These are phyloP conservation scores for Rhizophora apiculata DNA, from an alignment of 345 rosid species.

Conservation along the genomic window DNA sequence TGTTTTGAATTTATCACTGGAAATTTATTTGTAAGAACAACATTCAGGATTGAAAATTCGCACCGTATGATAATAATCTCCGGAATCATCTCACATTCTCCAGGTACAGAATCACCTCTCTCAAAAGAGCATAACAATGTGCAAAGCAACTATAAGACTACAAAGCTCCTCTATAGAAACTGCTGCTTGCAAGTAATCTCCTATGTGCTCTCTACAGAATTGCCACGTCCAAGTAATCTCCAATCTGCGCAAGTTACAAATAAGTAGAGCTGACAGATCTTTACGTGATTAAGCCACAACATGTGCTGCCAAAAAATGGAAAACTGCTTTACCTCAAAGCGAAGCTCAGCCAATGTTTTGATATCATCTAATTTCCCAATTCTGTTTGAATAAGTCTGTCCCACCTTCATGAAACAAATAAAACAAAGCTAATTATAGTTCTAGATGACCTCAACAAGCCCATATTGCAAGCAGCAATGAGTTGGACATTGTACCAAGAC, in stretches of 20 bases:
- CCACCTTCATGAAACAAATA: constrained; percentile 51
- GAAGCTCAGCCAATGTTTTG: constrained; percentile 68
- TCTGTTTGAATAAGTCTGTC: constrained; percentile 67
- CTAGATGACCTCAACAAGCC: constrained; percentile 2
- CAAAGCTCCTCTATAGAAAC: not conserved
- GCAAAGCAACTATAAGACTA: not conserved
- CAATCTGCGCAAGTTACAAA: constrained; percentile 50
- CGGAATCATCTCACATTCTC: too few species aligned
- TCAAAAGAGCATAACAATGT: not conserved
- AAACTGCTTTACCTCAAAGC: constrained; percentile 57
- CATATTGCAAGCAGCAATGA: not conserved
- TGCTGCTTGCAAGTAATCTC: not conserved
- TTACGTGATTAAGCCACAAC: not conserved
- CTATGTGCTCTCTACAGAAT: constrained; percentile 29
- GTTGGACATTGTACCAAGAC: too few species aligned
- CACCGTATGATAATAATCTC: too few species aligned
- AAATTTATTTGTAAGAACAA: too few species aligned
- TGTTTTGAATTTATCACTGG: too few species aligned
- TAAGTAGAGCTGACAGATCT: constrained; percentile 10
- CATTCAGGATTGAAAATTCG: too few species aligned
- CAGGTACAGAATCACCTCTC: too few species aligned
- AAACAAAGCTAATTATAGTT: constrained; percentile 10
- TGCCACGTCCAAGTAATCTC: constrained; percentile 93
- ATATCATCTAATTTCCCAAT: constrained; percentile 71
- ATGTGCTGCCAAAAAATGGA: not conserved